Evolutionary conservation across 2,329 filamentous ascomycete genomes (phyloP), one percentile per base, ranked within the genome.

Genomic region (Penicillium concentricum): DNA sequence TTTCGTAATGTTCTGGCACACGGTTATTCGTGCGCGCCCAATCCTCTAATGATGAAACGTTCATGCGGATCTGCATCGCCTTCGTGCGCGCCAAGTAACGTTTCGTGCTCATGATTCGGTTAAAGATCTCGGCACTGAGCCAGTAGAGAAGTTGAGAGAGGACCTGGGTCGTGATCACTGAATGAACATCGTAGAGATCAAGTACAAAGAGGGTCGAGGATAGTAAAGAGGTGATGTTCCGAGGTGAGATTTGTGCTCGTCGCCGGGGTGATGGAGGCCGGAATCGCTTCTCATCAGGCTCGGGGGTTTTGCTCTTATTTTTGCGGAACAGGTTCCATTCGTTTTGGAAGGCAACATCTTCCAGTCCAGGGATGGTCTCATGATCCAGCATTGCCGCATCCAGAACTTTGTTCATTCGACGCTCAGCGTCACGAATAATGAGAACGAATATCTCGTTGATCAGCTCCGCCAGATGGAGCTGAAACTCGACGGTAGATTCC

Each of bases 21-120:
- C 94, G 86, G 72, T 96, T 97, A 75, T 99, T 99, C 16, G 85
- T 83, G 30, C 93, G 84, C 1, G 94, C 93, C 94, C 94, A 99
- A 70, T 99, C 94, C 74, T 99, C 94, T 20, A 99, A 79, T 8
- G 87, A 88, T 0, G 94, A 97, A 7, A 99, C 87, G 72, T 99
- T 99, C 92, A 99, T 97, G 64, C 94, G 90, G 66, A 99, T 97
- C 73, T 99, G 94, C 94, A 99, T 99, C 4, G 94, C 94, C 75
- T 99, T 99, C 18, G 94, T 99, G 51, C 94, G 85, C 6, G 94
- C 93, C 10, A 99, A 82, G 69, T 97, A 99, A 72, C 93, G 92
- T 62, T 91, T 86, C 69, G 95, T 97, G 30, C 90, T 93, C 90
- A 99, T 96, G 74, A 99, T 90, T 57, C 93, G 89, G 74, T 99